Conservation (phyloP, 225 moss, liverwort and hornwort genomes). For the Sphagnum tenellum region DNA sequence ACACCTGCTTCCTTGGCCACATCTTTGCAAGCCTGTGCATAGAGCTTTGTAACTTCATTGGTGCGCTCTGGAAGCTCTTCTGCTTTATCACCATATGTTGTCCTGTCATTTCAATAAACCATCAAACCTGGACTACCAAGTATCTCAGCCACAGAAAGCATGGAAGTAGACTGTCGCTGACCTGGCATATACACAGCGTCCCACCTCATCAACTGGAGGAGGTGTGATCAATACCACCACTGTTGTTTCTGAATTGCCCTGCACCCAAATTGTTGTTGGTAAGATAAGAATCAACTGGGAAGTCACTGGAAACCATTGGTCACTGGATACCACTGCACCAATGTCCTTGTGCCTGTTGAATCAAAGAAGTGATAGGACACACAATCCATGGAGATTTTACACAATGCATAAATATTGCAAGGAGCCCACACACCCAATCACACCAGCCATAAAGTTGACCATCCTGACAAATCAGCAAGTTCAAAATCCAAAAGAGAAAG, state of each 20-base stretch:
- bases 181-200: conserved; percentile 21
- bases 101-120: conserved; percentile 5
- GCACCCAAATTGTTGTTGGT: conserved; percentile 1
- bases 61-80: conserved; percentile 21
- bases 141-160: background rate
- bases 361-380: too few species aligned
- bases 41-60: conserved; percentile 16
- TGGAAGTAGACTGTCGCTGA: background rate
- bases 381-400: too few species aligned
- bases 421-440: too few species aligned
- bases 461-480: too few species aligned
- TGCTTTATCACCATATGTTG: conserved; percentile 22
- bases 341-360: too few species aligned
- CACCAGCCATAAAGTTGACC: too few species aligned
- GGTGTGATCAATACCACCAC: conserved; percentile 31
- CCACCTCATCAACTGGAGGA: conserved; percentile 22
- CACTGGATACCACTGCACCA: too few species aligned
- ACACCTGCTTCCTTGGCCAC: conserved; percentile 17
- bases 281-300: too few species aligned
- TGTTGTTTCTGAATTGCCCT: conserved; percentile 15
- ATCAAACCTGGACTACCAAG: too few species aligned
- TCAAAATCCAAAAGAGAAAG: too few species aligned
- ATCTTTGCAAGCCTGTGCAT: conserved; percentile 22
- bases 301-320: too few species aligned
- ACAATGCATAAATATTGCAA: too few species aligned